Evolutionary conservation across 768 basidiomycete species (phyloP).

Genomic region (Tephrocybe sp.): DNA sequence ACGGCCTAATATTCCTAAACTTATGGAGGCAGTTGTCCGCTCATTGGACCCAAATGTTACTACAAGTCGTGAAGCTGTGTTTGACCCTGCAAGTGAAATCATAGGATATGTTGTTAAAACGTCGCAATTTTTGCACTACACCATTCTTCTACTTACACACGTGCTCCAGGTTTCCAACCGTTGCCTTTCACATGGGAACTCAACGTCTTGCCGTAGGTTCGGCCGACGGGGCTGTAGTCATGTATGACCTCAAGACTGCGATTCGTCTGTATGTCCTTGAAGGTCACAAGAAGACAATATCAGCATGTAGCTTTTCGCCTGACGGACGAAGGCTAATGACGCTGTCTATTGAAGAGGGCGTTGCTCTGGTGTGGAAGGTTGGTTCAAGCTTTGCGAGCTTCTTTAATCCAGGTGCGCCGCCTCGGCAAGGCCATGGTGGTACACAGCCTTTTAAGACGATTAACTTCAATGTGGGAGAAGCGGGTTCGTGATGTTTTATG

Average conservation of each 20-base stretch:
- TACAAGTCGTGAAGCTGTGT: constrained; percentile 74
- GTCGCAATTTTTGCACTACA: constrained; percentile 41
- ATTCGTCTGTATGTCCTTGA: constrained; percentile 95
- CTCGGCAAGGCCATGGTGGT: constrained; percentile 81
- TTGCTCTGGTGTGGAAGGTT: constrained; percentile 94
- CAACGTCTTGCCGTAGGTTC: constrained; percentile 95
- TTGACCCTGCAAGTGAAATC: constrained; percentile 92
- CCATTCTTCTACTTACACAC: neutral
- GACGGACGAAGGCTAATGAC: constrained; percentile 91
- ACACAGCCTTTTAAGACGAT: constrained; percentile 88
- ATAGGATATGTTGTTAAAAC: constrained; percentile 93
- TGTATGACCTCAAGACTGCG: constrained; percentile 97
- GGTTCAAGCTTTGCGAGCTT: constrained; percentile 87
- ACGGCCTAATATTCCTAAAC: constrained; percentile 76
- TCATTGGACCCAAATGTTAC: constrained; percentile 91
- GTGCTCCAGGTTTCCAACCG: constrained; percentile 72
- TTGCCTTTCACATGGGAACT: constrained; percentile 88
- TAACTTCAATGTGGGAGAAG: constrained; percentile 80
- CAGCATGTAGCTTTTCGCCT: constrained; percentile 89
- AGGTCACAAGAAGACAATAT: constrained; percentile 78
- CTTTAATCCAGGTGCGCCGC: constrained; percentile 89
- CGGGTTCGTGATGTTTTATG: constrained; percentile 52
- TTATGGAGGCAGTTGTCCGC: constrained; percentile 95
- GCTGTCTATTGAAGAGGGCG: constrained; percentile 80
- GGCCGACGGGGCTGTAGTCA: constrained; percentile 88